phyloP scores from a whole-genome alignment of 192 early-diverging fungal species.

The Umbelopsis sp. region DNA sequence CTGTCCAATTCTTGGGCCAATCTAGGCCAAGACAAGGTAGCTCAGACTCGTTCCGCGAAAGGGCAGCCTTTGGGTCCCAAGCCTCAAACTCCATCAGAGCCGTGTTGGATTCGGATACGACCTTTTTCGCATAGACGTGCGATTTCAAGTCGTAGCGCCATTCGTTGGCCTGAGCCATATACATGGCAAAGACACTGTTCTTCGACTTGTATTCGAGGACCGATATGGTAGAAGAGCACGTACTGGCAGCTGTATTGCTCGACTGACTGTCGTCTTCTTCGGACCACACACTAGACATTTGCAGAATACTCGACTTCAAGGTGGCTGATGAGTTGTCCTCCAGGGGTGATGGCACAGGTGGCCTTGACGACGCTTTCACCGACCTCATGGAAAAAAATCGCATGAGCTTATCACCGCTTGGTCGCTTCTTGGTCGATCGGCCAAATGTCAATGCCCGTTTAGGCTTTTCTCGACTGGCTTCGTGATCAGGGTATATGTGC shows the following conservation, averaged over 20 bases:
- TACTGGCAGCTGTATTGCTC: background rate
- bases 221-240: conserved; percentile 3
- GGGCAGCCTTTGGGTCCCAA: background rate
- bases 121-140: conserved; percentile 25
- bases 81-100: conserved; percentile 8
- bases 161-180: background rate
- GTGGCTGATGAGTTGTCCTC: background rate
- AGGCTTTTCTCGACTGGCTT: background rate
- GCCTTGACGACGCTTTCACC: background rate
- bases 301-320: conserved; percentile 8
- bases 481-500: background rate
- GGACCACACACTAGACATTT: conserved; percentile 2
- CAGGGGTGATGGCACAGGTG: background rate
- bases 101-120: background rate
- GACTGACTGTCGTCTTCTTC: conserved; percentile 10
- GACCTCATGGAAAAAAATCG: conserved; percentile 13
- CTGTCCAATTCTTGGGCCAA: conserved; percentile 39
- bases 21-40: conserved; percentile 32
- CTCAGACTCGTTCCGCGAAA: too few species aligned
- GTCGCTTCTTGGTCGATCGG: background rate
- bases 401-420: background rate
- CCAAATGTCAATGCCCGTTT: conserved; percentile 1
- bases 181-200: background rate
- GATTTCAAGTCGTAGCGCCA: conserved; percentile 15
- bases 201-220: background rate